Conservation (phyloP, 2,329 filamentous ascomycete genomes). For the Colletotrichum sp. region DNA sequence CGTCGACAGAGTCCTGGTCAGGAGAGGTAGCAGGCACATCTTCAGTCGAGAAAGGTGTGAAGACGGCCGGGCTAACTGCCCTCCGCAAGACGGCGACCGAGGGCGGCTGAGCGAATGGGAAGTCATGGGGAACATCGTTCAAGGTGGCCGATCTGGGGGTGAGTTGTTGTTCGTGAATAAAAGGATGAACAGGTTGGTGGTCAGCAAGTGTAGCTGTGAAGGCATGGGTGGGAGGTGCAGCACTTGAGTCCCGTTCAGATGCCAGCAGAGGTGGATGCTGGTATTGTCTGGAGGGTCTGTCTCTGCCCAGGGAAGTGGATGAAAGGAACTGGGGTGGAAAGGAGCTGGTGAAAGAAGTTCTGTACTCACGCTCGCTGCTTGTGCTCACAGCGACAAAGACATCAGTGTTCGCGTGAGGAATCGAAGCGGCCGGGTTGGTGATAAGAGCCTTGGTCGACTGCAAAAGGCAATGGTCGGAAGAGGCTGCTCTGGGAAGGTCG, state of each 20-base stretch:
- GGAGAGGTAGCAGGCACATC: neutral
- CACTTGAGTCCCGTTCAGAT: neutral
- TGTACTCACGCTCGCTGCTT: neutral
- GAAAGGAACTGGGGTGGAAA: neutral
- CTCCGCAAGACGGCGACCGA: neutral
- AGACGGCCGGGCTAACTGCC: neutral
- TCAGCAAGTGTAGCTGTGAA: neutral
- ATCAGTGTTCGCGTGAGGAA: neutral
- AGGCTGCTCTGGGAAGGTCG: neutral
- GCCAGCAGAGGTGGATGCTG: neutral
- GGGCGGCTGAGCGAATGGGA: neutral
- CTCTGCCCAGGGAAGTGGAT: neutral
- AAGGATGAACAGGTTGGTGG: neutral
- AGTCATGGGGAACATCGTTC: neutral
- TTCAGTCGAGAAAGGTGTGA: neutral
- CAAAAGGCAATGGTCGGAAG: neutral
- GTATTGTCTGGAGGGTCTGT: neutral
- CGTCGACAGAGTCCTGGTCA: neutral
- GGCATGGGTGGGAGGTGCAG: neutral
- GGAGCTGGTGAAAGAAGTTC: neutral
- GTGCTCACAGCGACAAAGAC: constrained; percentile 1
- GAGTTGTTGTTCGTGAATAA: neutral
- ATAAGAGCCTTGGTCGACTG: neutral
- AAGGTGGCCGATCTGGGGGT: neutral
- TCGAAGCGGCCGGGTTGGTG: neutral